A percentile compares a stretch with the other conserved stretches of the same genome.
These are phyloP conservation scores for Gigaspora rosea DNA, from an alignment of 192 early-diverging fungal species.

Conservation along the genomic window DNA sequence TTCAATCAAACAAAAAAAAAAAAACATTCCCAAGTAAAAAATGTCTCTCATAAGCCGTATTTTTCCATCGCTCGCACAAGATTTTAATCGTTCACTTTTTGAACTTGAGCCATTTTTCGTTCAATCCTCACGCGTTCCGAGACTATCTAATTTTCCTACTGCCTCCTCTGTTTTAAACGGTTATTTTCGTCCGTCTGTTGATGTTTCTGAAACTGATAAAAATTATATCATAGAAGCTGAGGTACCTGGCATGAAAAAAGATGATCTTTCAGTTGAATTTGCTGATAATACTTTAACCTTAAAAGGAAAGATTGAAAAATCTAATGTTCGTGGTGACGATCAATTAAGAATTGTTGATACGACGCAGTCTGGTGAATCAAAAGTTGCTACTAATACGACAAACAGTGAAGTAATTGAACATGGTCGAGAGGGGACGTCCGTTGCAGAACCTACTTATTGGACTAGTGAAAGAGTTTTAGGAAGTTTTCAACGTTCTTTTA, in stretches of 20 bases:
- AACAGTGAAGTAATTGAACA: background rate
- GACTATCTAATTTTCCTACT: constrained; percentile 7
- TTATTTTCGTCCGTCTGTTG: constrained; percentile 35
- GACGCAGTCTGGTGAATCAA: background rate
- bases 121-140: constrained; percentile 18
- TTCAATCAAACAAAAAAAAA: background rate
- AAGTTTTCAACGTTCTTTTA: constrained; percentile 31
- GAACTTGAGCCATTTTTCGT: constrained; percentile 37
- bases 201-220: constrained; percentile 37
- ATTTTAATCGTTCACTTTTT: constrained; percentile 36
- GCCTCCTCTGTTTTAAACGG: background rate
- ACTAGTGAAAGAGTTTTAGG: constrained; percentile 29
- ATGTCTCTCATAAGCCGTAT: constrained; percentile 16
- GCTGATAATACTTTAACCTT: constrained; percentile 37
- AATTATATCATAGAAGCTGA: constrained; percentile 44
- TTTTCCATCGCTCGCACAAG: constrained; percentile 37
- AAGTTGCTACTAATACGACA: background rate
- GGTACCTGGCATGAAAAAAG: constrained; percentile 42
- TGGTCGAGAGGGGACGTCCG: too few relatives aligned
- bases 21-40: background rate
- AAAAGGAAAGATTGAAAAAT: constrained; percentile 36
- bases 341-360: constrained; percentile 5
- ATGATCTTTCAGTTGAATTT: constrained; percentile 41
- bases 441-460: constrained; percentile 21
- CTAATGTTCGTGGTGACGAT: background rate